Evolutionary conservation across 495 filamentous ascomycete species (phyloP).

Genomic region (Monascus purpureus): DNA sequence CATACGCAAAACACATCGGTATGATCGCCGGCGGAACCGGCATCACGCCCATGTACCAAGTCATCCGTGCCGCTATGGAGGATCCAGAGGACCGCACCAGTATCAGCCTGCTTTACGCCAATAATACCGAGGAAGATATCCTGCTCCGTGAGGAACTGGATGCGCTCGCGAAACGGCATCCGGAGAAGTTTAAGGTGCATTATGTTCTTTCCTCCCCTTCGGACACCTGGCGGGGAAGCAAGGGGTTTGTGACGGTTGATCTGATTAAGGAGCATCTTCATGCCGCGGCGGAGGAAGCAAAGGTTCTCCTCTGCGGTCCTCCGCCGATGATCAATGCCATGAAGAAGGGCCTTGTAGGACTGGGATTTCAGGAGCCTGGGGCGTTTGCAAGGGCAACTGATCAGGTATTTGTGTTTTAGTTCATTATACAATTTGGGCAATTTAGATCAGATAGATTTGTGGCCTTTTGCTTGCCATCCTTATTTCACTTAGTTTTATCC

Average conservation of each 20-base stretch:
- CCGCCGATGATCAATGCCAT: conserved; percentile 25
- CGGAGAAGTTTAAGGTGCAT: conserved; percentile 27
- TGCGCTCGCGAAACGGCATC: conserved; percentile 24
- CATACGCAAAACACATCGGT: conserved; percentile 23
- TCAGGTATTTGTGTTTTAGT: too few relatives aligned
- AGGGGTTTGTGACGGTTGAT: conserved; percentile 12
- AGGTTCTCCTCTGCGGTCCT: conserved; percentile 27
- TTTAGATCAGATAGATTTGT: too few relatives aligned
- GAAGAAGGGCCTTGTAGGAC: too few relatives aligned
- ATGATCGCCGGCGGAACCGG: too few relatives aligned
- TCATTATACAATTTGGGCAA: too few relatives aligned
- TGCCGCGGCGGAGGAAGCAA: conserved; percentile 12
- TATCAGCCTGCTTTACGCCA: conserved; percentile 33
- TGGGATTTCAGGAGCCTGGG: too few relatives aligned
- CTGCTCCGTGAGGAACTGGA: conserved; percentile 32
- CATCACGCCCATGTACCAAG: conserved; percentile 43
- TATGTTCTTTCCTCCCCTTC: conserved; percentile 29
- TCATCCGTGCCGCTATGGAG: conserved; percentile 39
- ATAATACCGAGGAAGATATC: conserved; percentile 26
- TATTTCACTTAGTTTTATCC: too few relatives aligned
- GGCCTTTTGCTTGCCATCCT: too few relatives aligned
- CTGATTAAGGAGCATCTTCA: conserved; percentile 14
- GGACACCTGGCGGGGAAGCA: conserved; percentile 13
- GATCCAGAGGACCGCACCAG: conserved; percentile 32
- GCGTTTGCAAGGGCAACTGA: too few relatives aligned